Percentiles rank a stretch among this genome's conserved stretches.
These are phyloP conservation scores for Hansfordia pulvinata DNA, from an alignment of 2,329 filamentous ascomycete genomes.

Conservation along the genomic window DNA sequence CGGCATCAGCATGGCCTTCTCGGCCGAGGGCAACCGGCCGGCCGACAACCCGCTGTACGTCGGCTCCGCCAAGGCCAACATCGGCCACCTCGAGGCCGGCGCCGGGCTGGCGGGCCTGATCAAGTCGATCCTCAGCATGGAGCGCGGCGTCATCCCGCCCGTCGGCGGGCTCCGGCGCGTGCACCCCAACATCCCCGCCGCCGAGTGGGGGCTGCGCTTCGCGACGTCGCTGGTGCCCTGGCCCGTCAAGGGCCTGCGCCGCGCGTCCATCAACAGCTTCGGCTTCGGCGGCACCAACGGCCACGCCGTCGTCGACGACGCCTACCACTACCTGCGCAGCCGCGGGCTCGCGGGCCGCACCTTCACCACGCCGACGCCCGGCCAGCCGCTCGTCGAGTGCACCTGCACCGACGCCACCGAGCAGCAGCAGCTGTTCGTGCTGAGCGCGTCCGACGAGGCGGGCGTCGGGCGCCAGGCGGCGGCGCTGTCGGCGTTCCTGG, in stretches of 20 bases:
- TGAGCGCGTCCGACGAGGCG: background rate
- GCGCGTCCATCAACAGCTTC: background rate
- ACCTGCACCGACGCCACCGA: background rate
- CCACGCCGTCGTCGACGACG: background rate
- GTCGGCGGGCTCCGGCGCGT: too few species aligned
- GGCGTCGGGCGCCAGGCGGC: background rate
- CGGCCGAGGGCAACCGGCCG: background rate
- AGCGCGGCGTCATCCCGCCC: background rate
- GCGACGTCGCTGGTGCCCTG: background rate
- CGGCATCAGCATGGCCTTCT: background rate
- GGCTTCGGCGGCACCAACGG: background rate
- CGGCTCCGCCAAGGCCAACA: background rate
- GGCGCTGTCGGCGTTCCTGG: background rate
- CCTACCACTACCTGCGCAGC: background rate
- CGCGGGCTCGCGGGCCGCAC: background rate
- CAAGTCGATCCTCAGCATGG: background rate
- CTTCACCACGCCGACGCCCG: background rate
- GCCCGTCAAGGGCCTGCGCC: background rate
- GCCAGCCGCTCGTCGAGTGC: background rate
- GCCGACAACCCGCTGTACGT: background rate
- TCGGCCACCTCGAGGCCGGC: constrained; percentile 1
- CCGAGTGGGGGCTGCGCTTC: background rate
- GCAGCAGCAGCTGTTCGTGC: background rate
- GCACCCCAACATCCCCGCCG: background rate
- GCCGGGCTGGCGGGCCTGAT: background rate